phyloP scores from a whole-genome alignment of 352 stramenopile genomes.

The Halophytophthora polymorphica region DNA sequence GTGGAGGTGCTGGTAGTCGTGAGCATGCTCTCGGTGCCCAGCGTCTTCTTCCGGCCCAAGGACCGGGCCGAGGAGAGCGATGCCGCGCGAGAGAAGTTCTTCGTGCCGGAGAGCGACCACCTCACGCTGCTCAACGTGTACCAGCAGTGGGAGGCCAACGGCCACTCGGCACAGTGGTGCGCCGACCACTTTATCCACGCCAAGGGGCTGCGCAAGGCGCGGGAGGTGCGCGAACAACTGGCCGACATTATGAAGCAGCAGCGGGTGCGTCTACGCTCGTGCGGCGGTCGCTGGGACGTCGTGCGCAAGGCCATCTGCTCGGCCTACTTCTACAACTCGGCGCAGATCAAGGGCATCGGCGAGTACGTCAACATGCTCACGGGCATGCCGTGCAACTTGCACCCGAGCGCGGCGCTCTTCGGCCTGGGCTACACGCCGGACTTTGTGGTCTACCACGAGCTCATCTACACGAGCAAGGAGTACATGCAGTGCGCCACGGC shows the following conservation, averaged over 20 bases:
- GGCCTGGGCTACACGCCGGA: conserved; percentile 98
- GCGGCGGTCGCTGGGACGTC: conserved; percentile 94
- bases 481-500: conserved; percentile 98
- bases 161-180: conserved; percentile 94
- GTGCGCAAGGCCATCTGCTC: conserved; percentile 99
- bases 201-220: conserved; percentile 91
- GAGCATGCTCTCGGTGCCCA: conserved; percentile 97
- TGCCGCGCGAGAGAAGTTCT: conserved; percentile 97
- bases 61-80: conserved; percentile 98
- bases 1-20: conserved; percentile 96
- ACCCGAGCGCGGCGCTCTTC: conserved; percentile 97
- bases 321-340: conserved; percentile 99
- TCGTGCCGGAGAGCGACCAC: conserved; percentile 97
- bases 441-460: conserved; percentile 99
- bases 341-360: conserved; percentile 98
- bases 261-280: conserved; percentile 87
- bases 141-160: conserved; percentile 92
- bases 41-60: conserved; percentile 96
- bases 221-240: conserved; percentile 94
- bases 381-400: conserved; percentile 96
- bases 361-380: conserved; percentile 99
- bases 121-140: conserved; percentile 98
- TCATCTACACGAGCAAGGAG: conserved; percentile 98
- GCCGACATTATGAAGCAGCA: conserved; percentile 99
- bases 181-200: conserved; percentile 96